These are phyloP conservation scores for Drechslera avenae DNA, from an alignment of 2,329 filamentous ascomycete species.

Conservation along the genomic window DNA sequence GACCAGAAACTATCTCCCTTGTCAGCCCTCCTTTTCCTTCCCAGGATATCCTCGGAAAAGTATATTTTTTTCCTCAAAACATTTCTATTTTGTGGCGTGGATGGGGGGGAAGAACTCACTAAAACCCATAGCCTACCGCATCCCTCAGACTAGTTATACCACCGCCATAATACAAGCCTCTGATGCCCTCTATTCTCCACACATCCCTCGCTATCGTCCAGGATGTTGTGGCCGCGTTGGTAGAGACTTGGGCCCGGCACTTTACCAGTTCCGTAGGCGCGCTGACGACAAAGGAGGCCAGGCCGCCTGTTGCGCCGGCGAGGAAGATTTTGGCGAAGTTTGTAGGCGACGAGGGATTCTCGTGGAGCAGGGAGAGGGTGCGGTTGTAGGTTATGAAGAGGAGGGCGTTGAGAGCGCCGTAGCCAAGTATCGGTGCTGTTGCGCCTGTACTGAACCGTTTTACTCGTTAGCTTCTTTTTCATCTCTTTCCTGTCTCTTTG, in stretches of 20 bases:
- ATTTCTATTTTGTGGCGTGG: too few species aligned
- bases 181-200: conserved; percentile 62
- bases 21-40: neutral
- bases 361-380: conserved; percentile 66
- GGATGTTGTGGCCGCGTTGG: conserved; percentile 52
- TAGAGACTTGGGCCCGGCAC: conserved; percentile 77
- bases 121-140: conserved; percentile 93
- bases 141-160: conserved; percentile 81
- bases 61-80: too few species aligned
- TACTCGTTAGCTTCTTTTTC: neutral
- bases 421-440: conserved; percentile 84
- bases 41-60: too few species aligned
- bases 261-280: conserved; percentile 91
- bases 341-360: conserved; percentile 27
- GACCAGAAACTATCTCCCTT: conserved; percentile 75
- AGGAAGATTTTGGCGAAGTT: conserved; percentile 73
- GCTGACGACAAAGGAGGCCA: conserved; percentile 84
- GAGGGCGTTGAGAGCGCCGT: conserved; percentile 87
- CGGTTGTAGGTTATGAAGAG: conserved; percentile 92
- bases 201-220: conserved; percentile 69
- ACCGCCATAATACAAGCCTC: conserved; percentile 81
- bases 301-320: conserved; percentile 79
- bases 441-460: conserved; percentile 60
- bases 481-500: neutral
- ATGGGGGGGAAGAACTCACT: too few species aligned